Conservation (phyloP, 768 basidiomycete species). For the Naganishia randhawae region DNA sequence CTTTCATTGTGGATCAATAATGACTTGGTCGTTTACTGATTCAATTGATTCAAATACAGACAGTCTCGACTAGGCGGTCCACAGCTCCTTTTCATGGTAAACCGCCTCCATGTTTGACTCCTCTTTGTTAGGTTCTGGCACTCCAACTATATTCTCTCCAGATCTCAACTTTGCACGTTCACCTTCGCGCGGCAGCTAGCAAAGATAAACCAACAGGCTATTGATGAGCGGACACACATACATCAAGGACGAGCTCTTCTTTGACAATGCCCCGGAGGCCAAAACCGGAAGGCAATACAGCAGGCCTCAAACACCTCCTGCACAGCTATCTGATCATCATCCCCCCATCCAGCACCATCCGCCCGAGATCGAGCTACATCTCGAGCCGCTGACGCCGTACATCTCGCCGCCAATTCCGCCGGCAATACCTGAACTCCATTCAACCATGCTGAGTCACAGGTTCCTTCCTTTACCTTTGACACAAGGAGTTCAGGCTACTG, state of each 20-base stretch:
- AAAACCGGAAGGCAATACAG: slow-evolving; percentile 7
- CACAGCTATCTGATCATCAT: background rate
- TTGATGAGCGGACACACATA: background rate
- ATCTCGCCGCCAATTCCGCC: slow-evolving; percentile 8
- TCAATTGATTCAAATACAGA: background rate
- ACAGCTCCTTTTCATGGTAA: slow-evolving; percentile 7
- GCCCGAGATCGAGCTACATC: slow-evolving; percentile 4
- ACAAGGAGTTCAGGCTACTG: background rate
- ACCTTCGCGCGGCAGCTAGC: background rate
- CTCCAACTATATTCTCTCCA: background rate
- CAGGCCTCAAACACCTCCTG: background rate
- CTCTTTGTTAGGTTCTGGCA: background rate
- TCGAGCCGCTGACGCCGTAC: slow-evolving; percentile 8
- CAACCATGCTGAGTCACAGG: slow-evolving; percentile 18
- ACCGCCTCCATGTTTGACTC: background rate
- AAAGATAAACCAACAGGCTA: background rate
- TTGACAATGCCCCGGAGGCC: slow-evolving; percentile 1
- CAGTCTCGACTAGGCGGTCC: background rate
- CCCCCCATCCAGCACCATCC: background rate
- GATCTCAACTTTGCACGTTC: background rate
- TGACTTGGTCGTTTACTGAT: background rate
- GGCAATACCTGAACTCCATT: slow-evolving; percentile 4
- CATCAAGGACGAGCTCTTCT: slow-evolving; percentile 5
- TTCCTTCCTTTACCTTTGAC: slow-evolving; percentile 4
- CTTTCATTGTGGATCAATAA: background rate